Base-by-base conservation (phyloP, 2,329 filamentous ascomycete genomes). In the Aureobasidium vineae region DNA sequence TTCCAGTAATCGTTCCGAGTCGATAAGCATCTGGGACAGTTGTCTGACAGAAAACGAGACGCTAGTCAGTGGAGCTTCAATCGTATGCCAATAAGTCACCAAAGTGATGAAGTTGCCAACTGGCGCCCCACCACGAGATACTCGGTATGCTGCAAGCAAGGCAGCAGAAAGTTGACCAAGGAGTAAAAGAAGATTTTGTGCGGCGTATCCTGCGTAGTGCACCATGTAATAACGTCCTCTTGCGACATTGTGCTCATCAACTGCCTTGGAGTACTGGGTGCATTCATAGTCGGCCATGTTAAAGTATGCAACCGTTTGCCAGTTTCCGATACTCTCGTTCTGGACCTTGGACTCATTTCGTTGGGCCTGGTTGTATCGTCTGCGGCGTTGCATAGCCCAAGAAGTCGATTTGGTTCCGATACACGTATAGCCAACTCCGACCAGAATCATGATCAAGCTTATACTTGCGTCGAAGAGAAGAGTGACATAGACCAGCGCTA, bases 31-130 rank as follows among this genome's bases (percentile, higher is more conserved):
- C 23, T 78, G 76, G 3, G 80, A 78, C 36, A 86, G 76, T 54
- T 79, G 77, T 26, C 79, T 77, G 66, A 83, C 81, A 33, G 80
- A 81, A 69, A 77, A 81, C 0, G 80, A 80, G 47, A 87, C 78
- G 15, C 79, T 78, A n/a, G 79, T 77, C 3, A 87, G 75, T 7
- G 84, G 84, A 3, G 72, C 73, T 65, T 79, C 78, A 70, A 81
- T 77, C 0, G 75, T 76, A 21, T 71, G 67, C 88, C 88, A 91
- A 74, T 90, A 90, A 40, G 84, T 82, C 19, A 88, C 78, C 31
- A 91, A 75, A 21, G 87, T 86, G 5, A 90, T 84, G 68, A 91
- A 87, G 67, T 83, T 83, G 47, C 87, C 87, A 15, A 88, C 78
- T 0, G 82, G 79, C 52, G 80, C 81, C 10, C 74, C 72, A 0